Evolutionary conservation across 169 alveolate genomes (phyloP).

Genomic region (Toxoplasma gondii): DNA sequence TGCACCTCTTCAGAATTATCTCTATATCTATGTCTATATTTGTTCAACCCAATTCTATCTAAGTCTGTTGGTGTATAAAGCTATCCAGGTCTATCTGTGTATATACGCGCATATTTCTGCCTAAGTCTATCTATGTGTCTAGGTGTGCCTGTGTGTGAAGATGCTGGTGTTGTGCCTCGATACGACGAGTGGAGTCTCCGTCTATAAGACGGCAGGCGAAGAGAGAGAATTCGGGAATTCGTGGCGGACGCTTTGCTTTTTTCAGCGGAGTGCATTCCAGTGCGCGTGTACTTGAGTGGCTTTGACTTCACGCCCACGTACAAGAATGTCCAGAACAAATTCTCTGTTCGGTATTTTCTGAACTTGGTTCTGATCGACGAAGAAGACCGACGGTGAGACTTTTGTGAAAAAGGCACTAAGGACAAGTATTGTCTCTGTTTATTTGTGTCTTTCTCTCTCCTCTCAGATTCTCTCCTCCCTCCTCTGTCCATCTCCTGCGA

Average conservation of each 20-base stretch:
- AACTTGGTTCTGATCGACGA: constrained; percentile 98
- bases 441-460: background rate
- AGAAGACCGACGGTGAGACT: constrained; percentile 92
- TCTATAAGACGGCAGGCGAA: too few species aligned
- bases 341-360: constrained; percentile 95
- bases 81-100: too few species aligned
- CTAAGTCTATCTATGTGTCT: background rate
- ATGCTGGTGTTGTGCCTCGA: too few species aligned
- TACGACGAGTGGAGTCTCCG: too few species aligned
- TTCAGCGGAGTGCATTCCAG: constrained; percentile 95
- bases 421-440: background rate
- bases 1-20: too few species aligned
- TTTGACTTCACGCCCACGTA: constrained; percentile 98
- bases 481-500: too few species aligned
- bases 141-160: too few species aligned
- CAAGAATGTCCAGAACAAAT: constrained; percentile 92
- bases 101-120: too few species aligned
- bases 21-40: too few species aligned
- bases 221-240: too few species aligned
- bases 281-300: constrained; percentile 95
- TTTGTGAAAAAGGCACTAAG: background rate
- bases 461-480: background rate
- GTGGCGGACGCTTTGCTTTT: background rate
- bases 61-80: too few species aligned
- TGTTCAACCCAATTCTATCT: too few species aligned